Conservation (phyloP, 2,329 filamentous ascomycete species). For the Aspergillus bombycis region DNA sequence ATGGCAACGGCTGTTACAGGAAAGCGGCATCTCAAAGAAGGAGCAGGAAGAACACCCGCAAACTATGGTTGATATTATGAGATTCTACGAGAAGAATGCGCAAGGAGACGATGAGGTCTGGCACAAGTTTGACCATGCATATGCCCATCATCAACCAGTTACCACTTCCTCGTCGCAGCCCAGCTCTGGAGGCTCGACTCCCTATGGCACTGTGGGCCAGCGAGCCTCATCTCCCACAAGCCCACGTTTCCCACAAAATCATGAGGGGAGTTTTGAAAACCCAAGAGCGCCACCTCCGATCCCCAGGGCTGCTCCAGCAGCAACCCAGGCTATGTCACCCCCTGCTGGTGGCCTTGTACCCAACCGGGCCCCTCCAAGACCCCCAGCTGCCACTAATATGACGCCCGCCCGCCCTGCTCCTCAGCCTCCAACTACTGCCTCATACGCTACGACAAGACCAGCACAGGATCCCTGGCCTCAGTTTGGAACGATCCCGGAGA, state of each 20-base stretch:
- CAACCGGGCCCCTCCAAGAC: conserved; percentile 81
- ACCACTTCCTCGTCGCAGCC: conserved; percentile 44
- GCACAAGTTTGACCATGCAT: conserved; percentile 93
- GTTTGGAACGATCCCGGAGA: conserved; percentile 1
- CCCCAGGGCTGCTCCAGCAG: conserved; percentile 54
- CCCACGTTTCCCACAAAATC: conserved; percentile 84
- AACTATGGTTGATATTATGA: conserved; percentile 92
- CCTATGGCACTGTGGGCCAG: conserved; percentile 56
- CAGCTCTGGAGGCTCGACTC: conserved; percentile 45
- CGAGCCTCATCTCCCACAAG: conserved; percentile 79
- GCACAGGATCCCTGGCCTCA: conserved; percentile 55
- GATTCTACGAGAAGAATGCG: conserved; percentile 94
- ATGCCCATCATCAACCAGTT: conserved; percentile 54
- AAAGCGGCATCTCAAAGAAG: conserved; percentile 94
- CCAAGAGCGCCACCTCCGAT: conserved; percentile 90
- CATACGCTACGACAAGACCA: conserved; percentile 47
- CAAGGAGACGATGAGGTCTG: conserved; percentile 84
- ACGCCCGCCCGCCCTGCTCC: conserved; percentile 48
- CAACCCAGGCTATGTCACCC: conserved; percentile 54
- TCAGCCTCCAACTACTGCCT: conserved; percentile 48
- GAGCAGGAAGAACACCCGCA: conserved; percentile 95
- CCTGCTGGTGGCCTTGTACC: conserved; percentile 67
- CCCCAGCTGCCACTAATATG: conserved; percentile 60
- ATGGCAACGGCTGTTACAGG: conserved; percentile 94
- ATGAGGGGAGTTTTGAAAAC: conserved; percentile 95